These are phyloP conservation scores for Nemania sp. DNA, from an alignment of 2,329 filamentous ascomycete species.

Conservation along the genomic window DNA sequence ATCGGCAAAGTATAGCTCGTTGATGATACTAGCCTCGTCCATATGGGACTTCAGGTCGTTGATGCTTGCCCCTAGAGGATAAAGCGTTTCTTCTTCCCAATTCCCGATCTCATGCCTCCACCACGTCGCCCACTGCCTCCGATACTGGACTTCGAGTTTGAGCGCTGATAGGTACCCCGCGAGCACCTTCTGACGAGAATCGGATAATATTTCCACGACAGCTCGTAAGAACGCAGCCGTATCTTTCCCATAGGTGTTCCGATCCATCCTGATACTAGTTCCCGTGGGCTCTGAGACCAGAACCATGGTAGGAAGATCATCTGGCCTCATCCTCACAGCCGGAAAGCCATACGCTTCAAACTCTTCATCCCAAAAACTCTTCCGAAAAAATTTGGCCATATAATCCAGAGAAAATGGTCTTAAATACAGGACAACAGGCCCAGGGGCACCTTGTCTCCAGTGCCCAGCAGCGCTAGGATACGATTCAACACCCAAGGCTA, in stretches of 20 bases:
- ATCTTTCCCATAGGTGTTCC: neutral
- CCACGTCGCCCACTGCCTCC: neutral
- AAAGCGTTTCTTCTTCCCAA: neutral
- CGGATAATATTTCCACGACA: conserved; percentile 13
- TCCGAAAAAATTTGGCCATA: conserved; percentile 44
- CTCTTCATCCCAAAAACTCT: conserved; percentile 45
- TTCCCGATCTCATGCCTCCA: conserved; percentile 1
- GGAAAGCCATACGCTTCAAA: conserved; percentile 38
- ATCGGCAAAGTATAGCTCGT: neutral
- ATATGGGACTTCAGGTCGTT: neutral
- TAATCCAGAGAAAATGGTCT: conserved; percentile 39
- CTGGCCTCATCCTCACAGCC: conserved; percentile 37
- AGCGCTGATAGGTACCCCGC: conserved; percentile 19
- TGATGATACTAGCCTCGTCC: neutral
- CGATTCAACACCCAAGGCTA: conserved; percentile 2
- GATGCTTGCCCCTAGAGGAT: conserved; percentile 12
- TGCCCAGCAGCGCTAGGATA: conserved; percentile 18
- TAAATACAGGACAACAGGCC: conserved; percentile 27
- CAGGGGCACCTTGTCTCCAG: neutral
- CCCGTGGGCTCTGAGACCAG: neutral
- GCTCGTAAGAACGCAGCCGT: conserved; percentile 28
- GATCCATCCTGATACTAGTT: neutral
- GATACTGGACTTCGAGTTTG: neutral
- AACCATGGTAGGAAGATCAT: conserved; percentile 11
- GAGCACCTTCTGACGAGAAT: conserved; percentile 32